These are phyloP conservation scores for Boletus sp. DNA, from an alignment of 768 basidiomycete species.

Conservation along the genomic window DNA sequence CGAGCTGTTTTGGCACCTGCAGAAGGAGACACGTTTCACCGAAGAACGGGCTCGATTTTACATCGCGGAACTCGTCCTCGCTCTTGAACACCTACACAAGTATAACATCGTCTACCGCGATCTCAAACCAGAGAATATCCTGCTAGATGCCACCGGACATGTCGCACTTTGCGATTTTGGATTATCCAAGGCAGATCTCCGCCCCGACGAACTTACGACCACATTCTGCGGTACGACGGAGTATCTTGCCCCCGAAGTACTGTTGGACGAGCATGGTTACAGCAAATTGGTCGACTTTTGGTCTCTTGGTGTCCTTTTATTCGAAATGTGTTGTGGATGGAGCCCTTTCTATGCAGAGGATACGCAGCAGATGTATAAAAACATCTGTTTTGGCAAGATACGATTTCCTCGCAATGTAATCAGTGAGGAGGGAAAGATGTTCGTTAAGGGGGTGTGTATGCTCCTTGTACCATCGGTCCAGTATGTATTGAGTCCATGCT, in stretches of 20 bases:
- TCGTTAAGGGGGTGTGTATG: constrained; percentile 90
- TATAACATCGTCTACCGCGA: constrained; percentile 96
- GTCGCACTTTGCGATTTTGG: constrained; percentile 99
- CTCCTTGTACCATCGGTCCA: constrained; percentile 9
- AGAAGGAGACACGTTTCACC: constrained; percentile 89
- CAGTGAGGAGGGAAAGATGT: constrained; percentile 96
- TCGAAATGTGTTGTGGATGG: constrained; percentile 99
- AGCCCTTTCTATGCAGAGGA: constrained; percentile 99
- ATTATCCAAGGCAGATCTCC: constrained; percentile 92
- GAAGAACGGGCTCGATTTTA: constrained; percentile 97
- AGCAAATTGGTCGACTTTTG: constrained; percentile 99
- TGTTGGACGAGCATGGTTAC: constrained; percentile 97
- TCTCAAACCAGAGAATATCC: constrained; percentile 97
- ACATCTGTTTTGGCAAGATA: constrained; percentile 98
- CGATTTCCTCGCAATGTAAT: constrained; percentile 97
- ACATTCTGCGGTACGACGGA: constrained; percentile 99
- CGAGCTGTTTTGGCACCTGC: constrained; percentile 97
- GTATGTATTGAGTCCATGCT: constrained; percentile 13
- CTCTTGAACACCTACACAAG: constrained; percentile 96
- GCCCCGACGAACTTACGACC: constrained; percentile 93
- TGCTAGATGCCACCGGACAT: constrained; percentile 96
- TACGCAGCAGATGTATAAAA: constrained; percentile 99
- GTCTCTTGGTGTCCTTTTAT: constrained; percentile 92
- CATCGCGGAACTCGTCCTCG: constrained; percentile 92
- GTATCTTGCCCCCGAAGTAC: constrained; percentile 98